Conservation (phyloP, 768 basidiomycete genomes). For the Boletus edulis region DNA sequence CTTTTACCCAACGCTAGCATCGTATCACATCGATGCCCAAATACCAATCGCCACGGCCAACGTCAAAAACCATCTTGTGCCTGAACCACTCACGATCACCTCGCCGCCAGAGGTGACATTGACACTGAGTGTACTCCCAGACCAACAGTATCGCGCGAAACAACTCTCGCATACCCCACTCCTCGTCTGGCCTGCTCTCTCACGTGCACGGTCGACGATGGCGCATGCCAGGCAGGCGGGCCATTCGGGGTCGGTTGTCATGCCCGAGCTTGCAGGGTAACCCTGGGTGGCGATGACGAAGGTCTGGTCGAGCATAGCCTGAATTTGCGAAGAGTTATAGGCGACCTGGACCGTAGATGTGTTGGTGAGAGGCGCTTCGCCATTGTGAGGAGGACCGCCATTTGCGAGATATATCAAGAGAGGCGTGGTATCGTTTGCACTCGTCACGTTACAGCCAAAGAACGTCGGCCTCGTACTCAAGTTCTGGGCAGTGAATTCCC, state of each 20-base stretch:
- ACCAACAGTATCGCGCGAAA: conserved; percentile 34
- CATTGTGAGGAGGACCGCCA: conserved; percentile 43
- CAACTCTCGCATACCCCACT: conserved; percentile 32
- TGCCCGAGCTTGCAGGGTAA: conserved; percentile 24
- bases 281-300: conserved; percentile 45
- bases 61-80: conserved; percentile 3
- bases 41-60: neutral
- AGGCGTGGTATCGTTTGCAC: conserved; percentile 35
- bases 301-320: conserved; percentile 46
- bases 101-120: neutral
- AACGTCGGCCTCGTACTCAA: conserved; percentile 41
- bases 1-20: too few species aligned
- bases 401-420: conserved; percentile 60
- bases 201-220: conserved; percentile 45
- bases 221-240: conserved; percentile 52
- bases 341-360: conserved; percentile 37
- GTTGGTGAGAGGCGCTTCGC: conserved; percentile 41
- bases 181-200: conserved; percentile 20
- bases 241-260: conserved; percentile 40
- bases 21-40: too few species aligned
- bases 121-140: conserved; percentile 3
- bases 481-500: conserved; percentile 35
- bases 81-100: neutral
- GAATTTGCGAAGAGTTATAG: conserved; percentile 37
- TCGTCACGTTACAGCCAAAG: conserved; percentile 41